Conservation (phyloP, 768 basidiomycete genomes). For the Amanita jacksonii region DNA sequence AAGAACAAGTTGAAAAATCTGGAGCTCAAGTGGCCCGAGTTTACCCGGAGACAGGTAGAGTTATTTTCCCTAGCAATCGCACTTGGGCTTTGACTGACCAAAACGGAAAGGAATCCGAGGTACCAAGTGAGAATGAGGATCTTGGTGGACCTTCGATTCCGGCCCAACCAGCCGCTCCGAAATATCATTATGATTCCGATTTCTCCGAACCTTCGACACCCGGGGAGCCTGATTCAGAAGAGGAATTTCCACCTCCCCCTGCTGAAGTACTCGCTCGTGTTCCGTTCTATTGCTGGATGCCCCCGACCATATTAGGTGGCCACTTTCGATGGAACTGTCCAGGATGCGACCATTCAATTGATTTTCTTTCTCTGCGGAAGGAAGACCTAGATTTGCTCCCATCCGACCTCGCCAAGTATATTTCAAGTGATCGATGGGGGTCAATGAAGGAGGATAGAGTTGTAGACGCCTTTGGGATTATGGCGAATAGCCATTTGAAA, state of each 20-base stretch:
- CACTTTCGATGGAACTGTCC: constrained; percentile 48
- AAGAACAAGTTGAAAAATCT: constrained; percentile 1
- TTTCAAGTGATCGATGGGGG: constrained; percentile 26
- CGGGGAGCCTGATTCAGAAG: constrained; percentile 28
- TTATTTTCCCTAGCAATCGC: too few relatives aligned
- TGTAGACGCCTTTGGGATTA: constrained; percentile 14
- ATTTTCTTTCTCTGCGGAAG: constrained; percentile 32
- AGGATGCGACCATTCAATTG: constrained; percentile 35
- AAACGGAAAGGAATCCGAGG: constrained; percentile 6
- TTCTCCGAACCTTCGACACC: constrained; percentile 45
- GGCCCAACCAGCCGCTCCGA: background rate
- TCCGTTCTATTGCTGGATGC: constrained; percentile 25
- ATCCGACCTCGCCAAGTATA: constrained; percentile 11
- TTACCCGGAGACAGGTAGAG: background rate
- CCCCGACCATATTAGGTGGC: constrained; percentile 31
- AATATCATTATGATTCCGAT: constrained; percentile 41
- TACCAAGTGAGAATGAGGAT: background rate
- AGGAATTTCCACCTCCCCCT: constrained; percentile 16
- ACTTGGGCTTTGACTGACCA: too few relatives aligned
- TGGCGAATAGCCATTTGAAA: constrained; percentile 22
- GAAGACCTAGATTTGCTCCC: constrained; percentile 21
- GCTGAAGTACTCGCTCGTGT: constrained; percentile 18
- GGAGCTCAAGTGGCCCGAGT: background rate
- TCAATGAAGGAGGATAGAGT: constrained; percentile 23
- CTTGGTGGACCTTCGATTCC: background rate